Conservation (phyloP, 1,284 basidiomycete genomes). For the Tausonia pullulans region DNA sequence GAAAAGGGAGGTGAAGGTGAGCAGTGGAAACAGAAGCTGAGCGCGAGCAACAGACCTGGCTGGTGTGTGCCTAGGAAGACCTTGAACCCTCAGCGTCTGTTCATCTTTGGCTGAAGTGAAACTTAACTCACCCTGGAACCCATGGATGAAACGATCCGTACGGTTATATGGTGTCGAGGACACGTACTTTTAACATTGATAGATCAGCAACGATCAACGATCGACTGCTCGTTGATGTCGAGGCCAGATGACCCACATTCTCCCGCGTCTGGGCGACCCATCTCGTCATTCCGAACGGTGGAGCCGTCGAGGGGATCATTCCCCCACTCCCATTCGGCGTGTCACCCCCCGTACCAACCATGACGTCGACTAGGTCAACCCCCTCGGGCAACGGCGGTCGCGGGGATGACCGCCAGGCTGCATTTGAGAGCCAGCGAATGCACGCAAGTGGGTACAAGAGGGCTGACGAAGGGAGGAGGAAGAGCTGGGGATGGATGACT, state of each 20-base stretch:
- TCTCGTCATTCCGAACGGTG: constrained; percentile 70
- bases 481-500: too few species aligned
- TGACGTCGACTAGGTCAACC: too few species aligned
- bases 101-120: too few species aligned
- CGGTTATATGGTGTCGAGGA: constrained; percentile 67
- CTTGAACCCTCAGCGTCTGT: constrained; percentile 15
- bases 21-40: too few species aligned
- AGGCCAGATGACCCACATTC: constrained; percentile 23
- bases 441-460: too few species aligned
- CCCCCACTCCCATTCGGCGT: constrained; percentile 59
- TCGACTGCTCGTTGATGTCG: background rate
- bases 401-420: too few species aligned
- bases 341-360: constrained; percentile 51
- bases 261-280: constrained; percentile 41
- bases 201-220: background rate
- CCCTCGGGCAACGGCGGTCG: too few species aligned
- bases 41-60: constrained; percentile 32
- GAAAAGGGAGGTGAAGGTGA: background rate
- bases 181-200: constrained; percentile 54
- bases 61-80: constrained; percentile 49
- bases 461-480: too few species aligned
- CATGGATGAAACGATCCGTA: constrained; percentile 51
- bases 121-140: constrained; percentile 44
- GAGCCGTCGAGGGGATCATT: constrained; percentile 40
- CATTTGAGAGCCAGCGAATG: too few species aligned